Evolutionary conservation across 1,284 basidiomycete genomes (phyloP), one percentile per base, ranked within the genome.

Genomic region (Irpex sp.): DNA sequence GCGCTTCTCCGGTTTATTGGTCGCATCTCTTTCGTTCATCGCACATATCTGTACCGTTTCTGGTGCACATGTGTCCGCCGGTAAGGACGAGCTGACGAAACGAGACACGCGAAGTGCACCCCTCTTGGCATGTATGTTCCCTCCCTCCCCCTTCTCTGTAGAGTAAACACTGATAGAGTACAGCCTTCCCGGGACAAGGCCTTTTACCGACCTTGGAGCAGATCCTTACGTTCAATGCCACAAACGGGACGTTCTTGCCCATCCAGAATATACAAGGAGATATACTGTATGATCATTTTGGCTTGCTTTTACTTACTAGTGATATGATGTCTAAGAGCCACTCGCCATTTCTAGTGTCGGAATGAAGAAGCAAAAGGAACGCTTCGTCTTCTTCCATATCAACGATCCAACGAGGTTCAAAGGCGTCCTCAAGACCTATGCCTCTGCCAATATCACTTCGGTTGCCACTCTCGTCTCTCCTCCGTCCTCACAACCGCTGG

Each of bases 231-330:
- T 26, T 58, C 15, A 64, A 64, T 49, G 59, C 60, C 9, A 64
- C 63, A 21, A 64, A 64, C 33, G 63, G 63, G 13, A 64, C 63
- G 1, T 61, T 61, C 31, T 46, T 64, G 37, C 63, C 59, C 13
- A 39, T 61, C 15, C 59, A 64, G 46, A 64, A 61, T 37, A 64
- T 64, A 13, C 63, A 64, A 49, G 63, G 63, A 15, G 63, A 64
- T 58, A 61, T 61, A 19, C 39, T 64, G 63, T 64, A 58, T 35
- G 63, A 33, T 33, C 31, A 33, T 1, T 33, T 33, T 33, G 31
- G 5, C 31, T 33, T 33, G 31, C 31, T 33, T 33, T 1, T 33
- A 33, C 31, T 33, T 33, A 33, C 26, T 26, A 26, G 31, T 33
- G 6, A 33, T 33, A 33, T 33, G 31, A 33, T 33, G 6, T 33